Evolutionary conservation across 768 basidiomycete genomes (phyloP), one percentile per base, ranked within the genome.

Genomic region (Leccinum barrowsii): DNA sequence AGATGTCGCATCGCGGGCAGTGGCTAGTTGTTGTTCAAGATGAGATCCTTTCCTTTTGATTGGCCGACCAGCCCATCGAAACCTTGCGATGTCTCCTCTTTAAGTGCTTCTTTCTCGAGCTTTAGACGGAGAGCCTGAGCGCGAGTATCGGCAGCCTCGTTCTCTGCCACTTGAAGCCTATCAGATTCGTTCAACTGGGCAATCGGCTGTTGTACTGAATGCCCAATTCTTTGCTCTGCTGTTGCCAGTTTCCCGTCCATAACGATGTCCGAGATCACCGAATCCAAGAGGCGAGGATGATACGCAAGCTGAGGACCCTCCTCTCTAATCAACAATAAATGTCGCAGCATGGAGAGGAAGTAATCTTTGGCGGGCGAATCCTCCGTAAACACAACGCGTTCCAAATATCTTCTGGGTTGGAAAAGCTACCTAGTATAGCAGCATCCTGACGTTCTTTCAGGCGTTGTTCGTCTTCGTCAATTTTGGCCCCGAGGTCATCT

Each of bases 271-370:
- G 92, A 86, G 49, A 98, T 84, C 48, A 98, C 78, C 7, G 89
- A 86, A 70, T 98, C 93, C 62, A 99, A 80, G 37, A 99, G 82
- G 71, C 92, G 92, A 73, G 90, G 98, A 70, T 95, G 91, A 62
- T 93, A 90, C 48, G 86, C 85, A 74, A 92, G 83, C 26, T 86
- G 80, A 35, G 88, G 87, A 5, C 89, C 92, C 63, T 98, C 92
- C 65, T 92, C 90, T 55, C 89, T 84, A 63, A 98, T 90, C 63
- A 98, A 83, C 19, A 98, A 79, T 57, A 99, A 73, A 73, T 98
- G 94, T 68, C 94, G 93, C 82, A 98, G 84, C 73, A 94, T 89
- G n/a, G 92, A 92, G 44, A 95, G 77, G 71, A 99, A 90, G 70
- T 95, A 87, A 61, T 90, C 86, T 63, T 82, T 79, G 6, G 94